Evolutionary conservation across 2,329 filamentous ascomycete species (phyloP).

Genomic region (Aspergillus awamori): DNA sequence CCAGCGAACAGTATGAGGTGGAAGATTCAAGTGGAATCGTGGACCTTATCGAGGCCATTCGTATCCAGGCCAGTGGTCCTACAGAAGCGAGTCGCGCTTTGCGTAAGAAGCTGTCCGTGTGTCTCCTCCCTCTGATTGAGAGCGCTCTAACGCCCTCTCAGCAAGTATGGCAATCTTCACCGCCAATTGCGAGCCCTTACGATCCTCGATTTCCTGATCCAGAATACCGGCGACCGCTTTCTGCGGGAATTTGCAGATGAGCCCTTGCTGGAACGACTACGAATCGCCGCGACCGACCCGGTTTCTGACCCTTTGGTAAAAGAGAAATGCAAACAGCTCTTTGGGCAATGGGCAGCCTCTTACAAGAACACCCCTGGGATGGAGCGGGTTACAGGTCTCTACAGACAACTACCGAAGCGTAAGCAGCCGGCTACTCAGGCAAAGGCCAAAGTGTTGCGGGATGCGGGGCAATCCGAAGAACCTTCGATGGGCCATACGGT

Average conservation of each 20-base stretch:
- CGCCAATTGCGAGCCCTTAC: constrained; percentile 86
- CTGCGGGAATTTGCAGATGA: constrained; percentile 88
- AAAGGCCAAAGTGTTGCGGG: constrained; percentile 78
- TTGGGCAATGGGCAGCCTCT: constrained; percentile 79
- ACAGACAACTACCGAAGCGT: constrained; percentile 67
- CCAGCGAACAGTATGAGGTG: constrained; percentile 84
- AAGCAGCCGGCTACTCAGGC: constrained; percentile 76
- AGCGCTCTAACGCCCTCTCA: constrained; percentile 33
- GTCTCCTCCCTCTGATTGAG: background rate
- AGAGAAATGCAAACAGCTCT: constrained; percentile 84
- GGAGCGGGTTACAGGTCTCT: constrained; percentile 75
- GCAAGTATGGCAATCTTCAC: constrained; percentile 93
- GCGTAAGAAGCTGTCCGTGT: constrained; percentile 82
- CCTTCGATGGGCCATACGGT: constrained; percentile 43
- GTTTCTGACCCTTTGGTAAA: constrained; percentile 84
- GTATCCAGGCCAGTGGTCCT: constrained; percentile 82
- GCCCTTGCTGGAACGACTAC: constrained; percentile 84
- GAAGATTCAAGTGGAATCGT: constrained; percentile 91
- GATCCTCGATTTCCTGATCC: constrained; percentile 88
- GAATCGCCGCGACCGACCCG: constrained; percentile 82
- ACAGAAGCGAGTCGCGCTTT: constrained; percentile 88
- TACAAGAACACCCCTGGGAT: constrained; percentile 83
- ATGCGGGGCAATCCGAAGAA: constrained; percentile 63
- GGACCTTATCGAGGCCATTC: constrained; percentile 91
- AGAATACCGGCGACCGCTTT: constrained; percentile 88